Evolutionary conservation across 106 monocot genomes (phyloP), one percentile per base, ranked within the genome.

Genomic region (Alisma plantagoaquatica): DNA sequence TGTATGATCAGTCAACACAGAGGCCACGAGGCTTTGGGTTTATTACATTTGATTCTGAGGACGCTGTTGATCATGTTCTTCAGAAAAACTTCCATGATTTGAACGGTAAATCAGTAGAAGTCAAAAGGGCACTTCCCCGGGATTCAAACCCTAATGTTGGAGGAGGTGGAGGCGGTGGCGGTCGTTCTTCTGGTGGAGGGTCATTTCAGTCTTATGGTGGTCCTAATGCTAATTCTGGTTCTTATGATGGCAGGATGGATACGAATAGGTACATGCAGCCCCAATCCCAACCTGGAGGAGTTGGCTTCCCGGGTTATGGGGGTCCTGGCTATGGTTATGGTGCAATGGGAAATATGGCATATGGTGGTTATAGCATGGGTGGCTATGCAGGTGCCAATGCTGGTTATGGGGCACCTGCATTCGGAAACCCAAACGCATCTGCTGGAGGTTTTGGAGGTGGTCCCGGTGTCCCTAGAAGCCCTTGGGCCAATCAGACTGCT

Each of bases 161-260:
- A n/a, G n/a, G n/a, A n/a, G n/a, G n/a, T n/a, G n/a, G n/a, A n/a
- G n/a, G n/a, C n/a, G n/a, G n/a, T n/a, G n/a, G n/a, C n/a, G n/a
- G 72, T 22, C 81, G 88, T 29, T 63, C 77, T 3, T 18, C 17
- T 5, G 58, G 43, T 19, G 53, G 72, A 30, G 83, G 83, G 8
- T 47, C 51, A 29, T 94, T 83, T 61, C 88, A 81, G 21, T 54
- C 70, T 1, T 80, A 76, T 54, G 73, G 75, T 65, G 73, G 73
- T 31, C 54, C 83, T 6, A 67, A 66, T 59, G 41, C 19, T 1
- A 83, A 65, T 23, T 14, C 67, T 10, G 55, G 56, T 44, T 64
- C 79, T 31, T 89, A 96, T 65, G 94, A 96, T 53, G 60, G 69
- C 15, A 81, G 92, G 64, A 63, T 70, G 56, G 87, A 84, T 52